Base-by-base conservation (phyloP, 2,329 filamentous ascomycete species). In the Mariannaea sp. region DNA sequence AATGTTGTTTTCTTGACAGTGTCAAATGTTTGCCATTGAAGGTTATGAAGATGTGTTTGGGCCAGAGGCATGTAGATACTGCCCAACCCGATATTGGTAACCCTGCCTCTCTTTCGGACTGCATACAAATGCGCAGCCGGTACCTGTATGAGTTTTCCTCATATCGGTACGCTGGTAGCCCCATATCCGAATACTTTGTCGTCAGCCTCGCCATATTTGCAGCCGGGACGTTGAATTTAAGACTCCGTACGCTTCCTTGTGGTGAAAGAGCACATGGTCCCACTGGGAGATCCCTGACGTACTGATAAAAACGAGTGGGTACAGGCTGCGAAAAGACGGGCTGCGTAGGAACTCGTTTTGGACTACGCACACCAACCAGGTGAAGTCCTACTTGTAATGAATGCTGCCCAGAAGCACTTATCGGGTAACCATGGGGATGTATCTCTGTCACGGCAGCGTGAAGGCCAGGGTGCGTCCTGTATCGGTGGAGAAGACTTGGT, bases 11-110 rank as follows among this genome's bases (percentile, higher is more conserved):
- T 22, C 88, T 82, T 33, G 87, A 82, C 8, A 84, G 69, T 19
- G 77, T 74, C 13, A 90, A 68, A 9, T 84, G 75, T 1, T 72
- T 66, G 0, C 71, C 76, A 61, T 96, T 96, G 55, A 95, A 70
- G 13, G 80, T 77, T 55, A 93, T 77, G 56, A 86, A 90, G 0
- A 91, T 77, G 44, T 83, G 80, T 29, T 80, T 76, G 0, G 91
- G 90, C 92, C 91, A 97, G 17, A 71, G 66, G 5, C 82, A 87
- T 27, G 87, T 81, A n/a, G 76, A 70, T 1, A 78, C 75, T 5
- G 81, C 76, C 90, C 91, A 96, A 1, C 75, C 70, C 7, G 75
- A 67, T 32, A 84, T 77, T 76, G 57, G 41, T 68, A 69, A 8
- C 60, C 61, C 13, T 19, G 53, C 30, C 24, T 43, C 46, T 41